Percentiles rank a stretch among this genome's conserved stretches.
phyloP scores from a whole-genome alignment of 2,329 filamentous ascomycete genomes.

The Aspergillus viridinutans region DNA sequence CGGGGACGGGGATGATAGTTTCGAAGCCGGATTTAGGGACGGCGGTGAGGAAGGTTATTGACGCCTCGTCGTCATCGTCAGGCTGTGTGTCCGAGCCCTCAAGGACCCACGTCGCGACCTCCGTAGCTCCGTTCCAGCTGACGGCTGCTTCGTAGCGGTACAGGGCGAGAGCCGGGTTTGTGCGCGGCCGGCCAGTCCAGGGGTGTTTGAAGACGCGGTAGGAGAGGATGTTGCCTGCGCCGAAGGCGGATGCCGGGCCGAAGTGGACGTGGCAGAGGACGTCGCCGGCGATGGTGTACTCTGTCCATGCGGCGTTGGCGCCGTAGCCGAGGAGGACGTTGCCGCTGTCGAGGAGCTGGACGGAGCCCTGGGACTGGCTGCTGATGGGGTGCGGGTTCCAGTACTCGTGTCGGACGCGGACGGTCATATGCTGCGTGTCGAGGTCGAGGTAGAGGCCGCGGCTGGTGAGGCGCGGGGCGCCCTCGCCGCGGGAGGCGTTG shows the following conservation, averaged over 20 bases:
- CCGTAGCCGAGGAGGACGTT: constrained; percentile 51
- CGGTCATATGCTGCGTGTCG: constrained; percentile 42
- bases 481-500: constrained; percentile 30
- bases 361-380: constrained; percentile 41
- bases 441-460: constrained; percentile 46
- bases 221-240: constrained; percentile 39
- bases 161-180: constrained; percentile 25
- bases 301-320: constrained; percentile 47
- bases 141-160: constrained; percentile 18
- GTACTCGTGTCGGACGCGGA: constrained; percentile 38
- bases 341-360: constrained; percentile 40
- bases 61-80: constrained; percentile 1
- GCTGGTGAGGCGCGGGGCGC: constrained; percentile 22
- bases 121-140: constrained; percentile 37
- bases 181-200: constrained; percentile 50
- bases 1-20: constrained; percentile 22
- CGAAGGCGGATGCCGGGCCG: constrained; percentile 22
- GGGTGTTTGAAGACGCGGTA: constrained; percentile 53
- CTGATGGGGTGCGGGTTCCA: constrained; percentile 36
- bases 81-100: constrained; percentile 11
- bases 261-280: constrained; percentile 54
- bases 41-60: constrained; percentile 17
- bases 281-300: constrained; percentile 44
- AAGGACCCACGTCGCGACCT: constrained; percentile 28
- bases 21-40: constrained; percentile 26